phyloP scores from a whole-genome alignment of 1,284 basidiomycete species.

The Cryptococcus deneoformans region DNA sequence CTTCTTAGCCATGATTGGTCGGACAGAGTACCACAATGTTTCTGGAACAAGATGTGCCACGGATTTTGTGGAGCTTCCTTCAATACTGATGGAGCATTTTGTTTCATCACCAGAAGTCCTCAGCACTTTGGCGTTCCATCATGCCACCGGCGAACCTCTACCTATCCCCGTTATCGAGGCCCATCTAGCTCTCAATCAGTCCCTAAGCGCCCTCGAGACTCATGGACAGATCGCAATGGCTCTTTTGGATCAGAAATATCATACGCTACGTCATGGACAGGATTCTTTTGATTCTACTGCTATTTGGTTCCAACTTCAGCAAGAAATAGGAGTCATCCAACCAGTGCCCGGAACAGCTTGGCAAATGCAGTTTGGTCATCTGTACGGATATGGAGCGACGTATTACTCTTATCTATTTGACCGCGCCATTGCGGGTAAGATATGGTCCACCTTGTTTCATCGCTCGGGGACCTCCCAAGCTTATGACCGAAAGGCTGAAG shows the following conservation, averaged over 20 bases:
- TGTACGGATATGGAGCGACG: conserved; percentile 94
- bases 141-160: conserved; percentile 64
- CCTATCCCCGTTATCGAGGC: conserved; percentile 57
- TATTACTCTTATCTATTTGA: conserved; percentile 99
- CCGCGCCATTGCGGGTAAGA: conserved; percentile 84
- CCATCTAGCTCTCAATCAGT: conserved; percentile 46
- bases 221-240: conserved; percentile 90
- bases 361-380: conserved; percentile 92
- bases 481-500: conserved; percentile 2
- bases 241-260: conserved; percentile 83
- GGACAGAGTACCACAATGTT: conserved; percentile 96
- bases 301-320: conserved; percentile 62
- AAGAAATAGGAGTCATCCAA: conserved; percentile 72
- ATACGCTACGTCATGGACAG: conserved; percentile 55
- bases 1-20: conserved; percentile 80
- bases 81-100: conserved; percentile 97
- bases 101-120: conserved; percentile 81
- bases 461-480: not conserved
- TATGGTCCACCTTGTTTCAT: conserved; percentile 75
- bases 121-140: conserved; percentile 64
- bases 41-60: conserved; percentile 96
- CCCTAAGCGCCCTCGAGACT: conserved; percentile 63
- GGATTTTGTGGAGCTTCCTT: conserved; percentile 96
- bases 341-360: conserved; percentile 78
- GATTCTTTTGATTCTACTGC: conserved; percentile 65